phyloP scores from a whole-genome alignment of 2,329 filamentous ascomycete genomes.

The Ascochyta pisi region DNA sequence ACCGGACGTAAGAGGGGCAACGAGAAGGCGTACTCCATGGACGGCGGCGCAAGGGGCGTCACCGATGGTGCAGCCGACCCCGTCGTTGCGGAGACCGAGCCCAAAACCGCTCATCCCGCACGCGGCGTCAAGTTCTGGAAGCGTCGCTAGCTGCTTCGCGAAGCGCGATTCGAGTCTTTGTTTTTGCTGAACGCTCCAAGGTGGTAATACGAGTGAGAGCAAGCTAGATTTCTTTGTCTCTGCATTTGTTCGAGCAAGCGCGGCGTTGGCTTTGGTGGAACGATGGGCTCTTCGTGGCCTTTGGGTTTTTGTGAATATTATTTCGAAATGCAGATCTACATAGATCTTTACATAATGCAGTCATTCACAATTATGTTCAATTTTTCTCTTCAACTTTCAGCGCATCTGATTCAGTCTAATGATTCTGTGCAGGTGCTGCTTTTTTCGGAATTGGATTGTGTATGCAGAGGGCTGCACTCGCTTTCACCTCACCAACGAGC shows the following conservation, averaged over 20 bases:
- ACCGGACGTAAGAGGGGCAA: constrained; percentile 56
- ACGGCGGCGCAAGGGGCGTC: constrained; percentile 10
- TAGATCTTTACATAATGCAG: background rate
- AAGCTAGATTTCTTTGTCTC: constrained; percentile 5
- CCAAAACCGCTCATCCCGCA: constrained; percentile 7
- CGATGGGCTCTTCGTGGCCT: background rate
- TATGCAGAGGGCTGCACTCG: too few relatives aligned
- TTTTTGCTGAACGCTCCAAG: background rate
- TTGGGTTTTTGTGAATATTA: constrained; percentile 1
- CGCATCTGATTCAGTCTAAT: too few relatives aligned
- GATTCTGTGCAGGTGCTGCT: too few relatives aligned
- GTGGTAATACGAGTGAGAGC: constrained; percentile 1
- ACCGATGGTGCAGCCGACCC: constrained; percentile 6
- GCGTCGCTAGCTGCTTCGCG: constrained; percentile 13
- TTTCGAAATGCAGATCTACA: background rate
- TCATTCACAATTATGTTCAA: background rate
- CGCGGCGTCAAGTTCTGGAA: constrained; percentile 21
- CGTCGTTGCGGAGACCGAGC: background rate
- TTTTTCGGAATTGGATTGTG: too few relatives aligned
- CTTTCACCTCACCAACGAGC: too few relatives aligned
- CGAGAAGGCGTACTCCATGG: constrained; percentile 42
- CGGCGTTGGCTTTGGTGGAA: constrained; percentile 13
- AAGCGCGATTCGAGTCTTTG: background rate
- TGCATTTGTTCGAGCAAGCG: constrained; percentile 15
- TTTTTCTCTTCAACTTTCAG: background rate